Percentiles rank a stretch among this genome's conserved stretches.
These are phyloP conservation scores for Amylostereum chailletii DNA, from an alignment of 1,284 basidiomycete genomes.

Conservation along the genomic window DNA sequence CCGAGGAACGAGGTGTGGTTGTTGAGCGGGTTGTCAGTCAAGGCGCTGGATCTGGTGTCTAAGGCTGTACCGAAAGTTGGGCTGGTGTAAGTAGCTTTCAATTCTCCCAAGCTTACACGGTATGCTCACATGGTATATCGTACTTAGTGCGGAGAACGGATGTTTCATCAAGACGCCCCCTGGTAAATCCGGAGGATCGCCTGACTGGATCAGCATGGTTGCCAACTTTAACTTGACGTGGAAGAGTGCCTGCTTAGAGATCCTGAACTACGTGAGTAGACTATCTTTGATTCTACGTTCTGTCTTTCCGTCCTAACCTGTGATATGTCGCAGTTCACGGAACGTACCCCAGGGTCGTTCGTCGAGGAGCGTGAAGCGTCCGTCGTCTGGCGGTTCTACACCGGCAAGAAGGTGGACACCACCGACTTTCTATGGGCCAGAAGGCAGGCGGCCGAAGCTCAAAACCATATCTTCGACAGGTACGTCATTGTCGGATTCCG, in stretches of 20 bases:
- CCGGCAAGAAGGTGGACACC: conserved; percentile 35
- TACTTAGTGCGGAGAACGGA: conserved; percentile 70
- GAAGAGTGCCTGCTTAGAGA: conserved; percentile 75
- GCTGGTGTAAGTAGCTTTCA: conserved; percentile 47
- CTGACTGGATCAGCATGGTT: conserved; percentile 71
- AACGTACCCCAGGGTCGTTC: conserved; percentile 80
- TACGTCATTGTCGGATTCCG: conserved; percentile 15
- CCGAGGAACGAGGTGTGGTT: conserved; percentile 74
- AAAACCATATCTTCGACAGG: conserved; percentile 85
- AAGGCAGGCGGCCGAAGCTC: conserved; percentile 81
- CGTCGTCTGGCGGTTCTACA: conserved; percentile 80
- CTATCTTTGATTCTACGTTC: not conserved
- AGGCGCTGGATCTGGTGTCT: conserved; percentile 55
- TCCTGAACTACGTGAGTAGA: conserved; percentile 65
- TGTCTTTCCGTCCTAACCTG: not conserved
- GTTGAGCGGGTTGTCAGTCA: conserved; percentile 66
- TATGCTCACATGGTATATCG: not conserved
- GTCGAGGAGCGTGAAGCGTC: conserved; percentile 82
- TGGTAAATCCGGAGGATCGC: conserved; percentile 24
- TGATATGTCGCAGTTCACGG: conserved; percentile 55
- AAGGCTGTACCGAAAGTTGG: conserved; percentile 59
- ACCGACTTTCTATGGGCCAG: conserved; percentile 70
- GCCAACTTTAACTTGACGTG: conserved; percentile 71
- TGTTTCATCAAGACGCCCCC: conserved; percentile 68
- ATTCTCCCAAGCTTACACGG: not conserved